A percentile compares a stretch with the other conserved stretches of the same genome.
phyloP scores from a whole-genome alignment of 306 rosid genomes.

The Biancaea sappan region DNA sequence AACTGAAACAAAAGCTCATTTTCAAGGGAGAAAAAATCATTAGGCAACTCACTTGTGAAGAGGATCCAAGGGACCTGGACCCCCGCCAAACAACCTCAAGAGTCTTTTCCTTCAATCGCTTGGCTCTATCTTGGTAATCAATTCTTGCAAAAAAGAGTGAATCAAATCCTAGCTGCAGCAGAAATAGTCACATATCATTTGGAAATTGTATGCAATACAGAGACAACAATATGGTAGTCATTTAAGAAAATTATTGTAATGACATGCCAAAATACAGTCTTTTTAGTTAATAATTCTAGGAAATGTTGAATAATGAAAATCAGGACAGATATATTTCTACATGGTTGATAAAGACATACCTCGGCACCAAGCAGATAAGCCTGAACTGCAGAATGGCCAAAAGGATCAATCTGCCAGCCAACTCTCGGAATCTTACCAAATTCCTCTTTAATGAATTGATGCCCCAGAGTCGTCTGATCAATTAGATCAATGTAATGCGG shows the following conservation, averaged over 20 bases:
- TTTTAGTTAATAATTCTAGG: constrained; percentile 2
- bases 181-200: constrained; percentile 22
- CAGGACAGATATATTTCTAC: not conserved
- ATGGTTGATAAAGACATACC: constrained; percentile 41
- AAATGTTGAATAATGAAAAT: constrained; percentile 15
- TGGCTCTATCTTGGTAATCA: constrained; percentile 89
- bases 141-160: constrained; percentile 85
- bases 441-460: constrained; percentile 63
- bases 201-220: constrained; percentile 1
- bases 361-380: constrained; percentile 87
- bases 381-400: constrained; percentile 88
- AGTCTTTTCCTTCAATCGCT: constrained; percentile 66
- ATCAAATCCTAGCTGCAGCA: constrained; percentile 82
- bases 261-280: not conserved
- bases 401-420: constrained; percentile 92
- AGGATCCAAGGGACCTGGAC: constrained; percentile 71
- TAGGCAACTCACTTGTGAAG: constrained; percentile 68
- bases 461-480: constrained; percentile 86
- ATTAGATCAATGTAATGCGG: constrained; percentile 80
- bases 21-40: constrained; percentile 22
- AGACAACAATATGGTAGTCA: not conserved
- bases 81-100: constrained; percentile 83
- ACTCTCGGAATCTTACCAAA: constrained; percentile 76
- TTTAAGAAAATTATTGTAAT: not conserved
- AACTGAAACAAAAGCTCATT: not conserved